Percentiles rank a stretch among this genome's conserved stretches.
Evolutionary conservation across 352 stramenopile genomes (phyloP).

Genomic region (Phytophthora tentaculata): DNA sequence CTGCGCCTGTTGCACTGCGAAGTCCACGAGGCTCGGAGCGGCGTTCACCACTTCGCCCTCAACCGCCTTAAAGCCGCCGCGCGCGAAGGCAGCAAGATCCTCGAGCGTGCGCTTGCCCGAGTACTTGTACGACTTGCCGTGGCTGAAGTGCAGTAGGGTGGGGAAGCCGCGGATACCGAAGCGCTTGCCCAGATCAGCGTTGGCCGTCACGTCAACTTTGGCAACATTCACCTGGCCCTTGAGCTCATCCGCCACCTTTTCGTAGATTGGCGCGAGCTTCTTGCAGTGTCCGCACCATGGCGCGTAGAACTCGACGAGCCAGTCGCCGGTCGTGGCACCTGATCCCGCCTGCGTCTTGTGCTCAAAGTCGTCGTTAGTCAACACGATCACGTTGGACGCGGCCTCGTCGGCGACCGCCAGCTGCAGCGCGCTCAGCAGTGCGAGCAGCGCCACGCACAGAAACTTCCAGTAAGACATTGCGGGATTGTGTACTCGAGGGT

Average conservation of each 20-base stretch:
- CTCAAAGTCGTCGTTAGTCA: constrained; percentile 85
- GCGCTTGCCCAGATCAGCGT: constrained; percentile 78
- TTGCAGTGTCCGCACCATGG: constrained; percentile 89
- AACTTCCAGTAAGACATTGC: constrained; percentile 27
- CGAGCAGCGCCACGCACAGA: constrained; percentile 32
- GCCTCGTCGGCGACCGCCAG: constrained; percentile 25
- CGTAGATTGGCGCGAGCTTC: constrained; percentile 78
- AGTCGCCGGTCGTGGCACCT: constrained; percentile 92
- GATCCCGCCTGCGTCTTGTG: constrained; percentile 90
- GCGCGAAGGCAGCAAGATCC: constrained; percentile 65
- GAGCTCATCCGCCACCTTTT: constrained; percentile 85
- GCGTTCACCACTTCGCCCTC: constrained; percentile 42
- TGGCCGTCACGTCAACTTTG: constrained; percentile 88
- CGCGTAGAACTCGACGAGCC: constrained; percentile 89
- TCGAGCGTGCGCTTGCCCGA: constrained; percentile 58
- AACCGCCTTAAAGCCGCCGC: constrained; percentile 64
- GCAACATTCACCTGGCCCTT: constrained; percentile 90
- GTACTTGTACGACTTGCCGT: constrained; percentile 85
- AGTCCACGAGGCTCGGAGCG: constrained; percentile 44
- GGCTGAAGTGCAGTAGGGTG: constrained; percentile 78
- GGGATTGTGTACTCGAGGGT: background rate
- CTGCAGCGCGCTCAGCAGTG: constrained; percentile 33
- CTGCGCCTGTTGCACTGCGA: constrained; percentile 44
- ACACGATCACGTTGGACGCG: constrained; percentile 61
- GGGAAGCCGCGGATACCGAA: constrained; percentile 86